Base-by-base conservation (phyloP, 2,329 filamentous ascomycete genomes). In the Dothistroma pini region DNA sequence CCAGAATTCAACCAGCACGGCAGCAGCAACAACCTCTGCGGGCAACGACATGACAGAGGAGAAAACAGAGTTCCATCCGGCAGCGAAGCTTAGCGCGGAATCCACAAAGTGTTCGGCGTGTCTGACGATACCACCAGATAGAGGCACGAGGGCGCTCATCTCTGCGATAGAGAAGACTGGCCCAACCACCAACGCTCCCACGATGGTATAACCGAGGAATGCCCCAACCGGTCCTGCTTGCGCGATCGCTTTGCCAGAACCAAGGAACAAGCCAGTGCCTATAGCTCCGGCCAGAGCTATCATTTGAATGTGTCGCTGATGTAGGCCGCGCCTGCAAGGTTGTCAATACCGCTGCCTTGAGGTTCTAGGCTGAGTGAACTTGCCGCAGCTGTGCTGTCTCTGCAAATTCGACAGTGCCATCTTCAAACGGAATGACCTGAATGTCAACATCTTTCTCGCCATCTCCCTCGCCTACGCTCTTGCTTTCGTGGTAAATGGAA, bases 281-380 rank as follows among this genome's bases (percentile, higher is more conserved):
- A 90, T 86, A 62, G 88, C 86, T 71, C 88, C 88, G 69, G 88
- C 88, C 58, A 90, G 87, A 63, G 88, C 88, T 74, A 85, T 84
- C 81, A 84, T 84, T 68, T 80, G 80, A 61, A 84, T 81, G 58
- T 83, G 81, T 58, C 82, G 75, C 31, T 81, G 78, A 63, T 81
- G 79, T 21, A 84, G 73, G 35, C 80, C 80, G 61, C 81, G 79
- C 66, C 60, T 60, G 34, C n/a, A 22, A 19, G 19, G n/a, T 12
- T 32, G 32, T 44, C 32, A 35, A 10, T 50, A 22, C 4, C 22
- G 16, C 21, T 11, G 21, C 11, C 16, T 11, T 22, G 47, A 49
- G 10, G 57, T 56, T 34, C 32, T 34, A 29, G 41, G 22, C 25
- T 51, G 38, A 16, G 34, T 49, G 22, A 12, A 35, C 58, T 16